Percentiles rank a stretch among this genome's conserved stretches.
Evolutionary conservation across 768 basidiomycete species (phyloP).

Genomic region (Serendipita sp.): DNA sequence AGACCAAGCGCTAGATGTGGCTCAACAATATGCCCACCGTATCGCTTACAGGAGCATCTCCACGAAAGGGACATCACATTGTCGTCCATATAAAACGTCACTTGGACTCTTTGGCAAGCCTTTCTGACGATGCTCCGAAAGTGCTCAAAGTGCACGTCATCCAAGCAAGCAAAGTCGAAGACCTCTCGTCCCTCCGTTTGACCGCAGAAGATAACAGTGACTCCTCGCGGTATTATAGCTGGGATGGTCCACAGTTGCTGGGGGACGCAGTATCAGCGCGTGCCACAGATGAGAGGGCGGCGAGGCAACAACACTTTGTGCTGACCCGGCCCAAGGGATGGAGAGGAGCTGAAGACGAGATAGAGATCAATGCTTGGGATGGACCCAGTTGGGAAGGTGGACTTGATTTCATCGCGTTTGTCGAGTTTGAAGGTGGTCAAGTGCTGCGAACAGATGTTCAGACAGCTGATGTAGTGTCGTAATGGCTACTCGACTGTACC

Average conservation of each 20-base stretch:
- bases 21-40: neutral
- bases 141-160: neutral
- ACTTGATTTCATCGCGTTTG: neutral
- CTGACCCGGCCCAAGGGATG: neutral
- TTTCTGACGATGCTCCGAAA: neutral
- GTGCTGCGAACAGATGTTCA: neutral
- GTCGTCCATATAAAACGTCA: neutral
- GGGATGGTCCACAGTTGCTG: neutral
- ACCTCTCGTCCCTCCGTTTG: neutral
- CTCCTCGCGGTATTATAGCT: neutral
- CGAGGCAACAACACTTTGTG: neutral
- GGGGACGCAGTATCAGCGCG: neutral
- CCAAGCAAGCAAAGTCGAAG: neutral
- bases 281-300: neutral
- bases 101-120: no score
- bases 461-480: neutral
- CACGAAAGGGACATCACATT: neutral
- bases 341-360: neutral
- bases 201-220: neutral
- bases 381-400: neutral
- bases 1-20: neutral
- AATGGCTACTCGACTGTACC: neutral
- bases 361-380: neutral
- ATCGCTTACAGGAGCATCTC: neutral
- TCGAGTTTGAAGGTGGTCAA: neutral